Evolutionary conservation across 495 filamentous ascomycete species (phyloP), one percentile per base, ranked within the genome.

Genomic region (Daldinia grandis): DNA sequence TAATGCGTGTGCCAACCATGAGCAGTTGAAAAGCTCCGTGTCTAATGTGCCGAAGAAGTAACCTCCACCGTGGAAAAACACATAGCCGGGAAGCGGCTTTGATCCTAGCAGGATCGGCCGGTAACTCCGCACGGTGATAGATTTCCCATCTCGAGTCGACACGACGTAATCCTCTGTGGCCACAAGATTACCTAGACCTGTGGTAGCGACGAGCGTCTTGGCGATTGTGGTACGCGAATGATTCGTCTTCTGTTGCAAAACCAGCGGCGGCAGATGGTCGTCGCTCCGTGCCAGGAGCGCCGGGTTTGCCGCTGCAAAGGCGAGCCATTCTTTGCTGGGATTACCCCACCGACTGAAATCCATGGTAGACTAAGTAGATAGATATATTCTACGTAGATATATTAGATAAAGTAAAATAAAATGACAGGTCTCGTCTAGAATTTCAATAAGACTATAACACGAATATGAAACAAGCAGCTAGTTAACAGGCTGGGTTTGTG

Each of bases 31-130:
- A 44, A 85, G 80, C 72, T 87, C 85, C 33, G 83, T 80, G 17
- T 73, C 60, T 5, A 85, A 71, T 0, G 75, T 79, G 27, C 85
- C 85, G 30, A 82, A 78, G n/a, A 86, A 58, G 38, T 80, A 85
- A 1, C 84, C 85, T 12, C 85, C 84, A 9, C 84, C 84, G 69
- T 87, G 84, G 37, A 83, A 76, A 66, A 86, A 80, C 33, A 87
- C 64, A 56, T 83, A 84, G 17, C 82, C 74, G 0, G 85, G 84
- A 7, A 85, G 58, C 58, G 71, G 70, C 47, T 62, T 53, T 4
- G 62, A 30, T 33, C 58, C 65, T 5, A 74, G 12, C 58, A 55
- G 19, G 30, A 68, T 58, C 5, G 82, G 81, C 6, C 81, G 82
- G 65, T 86, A 85, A 33, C 63, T 82, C 33, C 84, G 80, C 17